These are phyloP conservation scores for Oryza meridionalis DNA, from an alignment of 176 grass and related monocot species.

Conservation along the genomic window DNA sequence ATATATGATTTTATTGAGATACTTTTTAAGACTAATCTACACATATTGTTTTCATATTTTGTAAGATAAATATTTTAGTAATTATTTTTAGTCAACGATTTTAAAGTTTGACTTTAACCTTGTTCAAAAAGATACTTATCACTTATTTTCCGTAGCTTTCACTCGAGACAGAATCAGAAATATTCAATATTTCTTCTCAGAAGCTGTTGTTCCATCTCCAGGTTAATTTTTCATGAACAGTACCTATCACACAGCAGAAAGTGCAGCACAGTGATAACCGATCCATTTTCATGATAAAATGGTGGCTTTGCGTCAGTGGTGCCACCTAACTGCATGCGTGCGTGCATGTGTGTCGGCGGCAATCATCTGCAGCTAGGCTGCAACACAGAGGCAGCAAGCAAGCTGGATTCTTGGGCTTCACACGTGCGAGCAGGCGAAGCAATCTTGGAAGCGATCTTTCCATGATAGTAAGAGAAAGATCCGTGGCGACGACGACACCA, in stretches of 20 bases:
- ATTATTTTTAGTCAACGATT: too few relatives aligned
- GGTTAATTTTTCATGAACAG: not conserved
- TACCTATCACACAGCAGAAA: not conserved
- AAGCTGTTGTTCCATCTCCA: not conserved
- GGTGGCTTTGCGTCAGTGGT: slow-evolving; percentile 17
- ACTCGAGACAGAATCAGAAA: not conserved
- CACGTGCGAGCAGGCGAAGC: slow-evolving; percentile 32
- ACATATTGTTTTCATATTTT: too few relatives aligned
- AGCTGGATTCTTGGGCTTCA: slow-evolving; percentile 2
- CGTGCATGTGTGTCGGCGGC: slow-evolving; percentile 11
- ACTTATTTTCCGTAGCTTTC: not conserved
- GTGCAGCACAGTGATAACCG: not conserved
- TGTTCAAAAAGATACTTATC: too few relatives aligned
- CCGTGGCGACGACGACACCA: slow-evolving; percentile 35
- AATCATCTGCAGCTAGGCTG: slow-evolving; percentile 12
- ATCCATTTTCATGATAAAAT: too few relatives aligned
- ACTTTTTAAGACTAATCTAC: too few relatives aligned
- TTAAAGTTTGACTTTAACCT: too few relatives aligned
- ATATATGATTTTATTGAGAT: too few relatives aligned
- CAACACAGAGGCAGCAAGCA: not conserved
- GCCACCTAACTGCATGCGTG: not conserved
- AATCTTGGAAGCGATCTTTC: slow-evolving; percentile 64
- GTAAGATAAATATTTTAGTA: too few relatives aligned
- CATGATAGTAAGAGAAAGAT: slow-evolving; percentile 55
- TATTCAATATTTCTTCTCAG: not conserved